Evolutionary conservation across 75 land plant genomes (phyloP).

Genomic region (Ceratopteris richardii): DNA sequence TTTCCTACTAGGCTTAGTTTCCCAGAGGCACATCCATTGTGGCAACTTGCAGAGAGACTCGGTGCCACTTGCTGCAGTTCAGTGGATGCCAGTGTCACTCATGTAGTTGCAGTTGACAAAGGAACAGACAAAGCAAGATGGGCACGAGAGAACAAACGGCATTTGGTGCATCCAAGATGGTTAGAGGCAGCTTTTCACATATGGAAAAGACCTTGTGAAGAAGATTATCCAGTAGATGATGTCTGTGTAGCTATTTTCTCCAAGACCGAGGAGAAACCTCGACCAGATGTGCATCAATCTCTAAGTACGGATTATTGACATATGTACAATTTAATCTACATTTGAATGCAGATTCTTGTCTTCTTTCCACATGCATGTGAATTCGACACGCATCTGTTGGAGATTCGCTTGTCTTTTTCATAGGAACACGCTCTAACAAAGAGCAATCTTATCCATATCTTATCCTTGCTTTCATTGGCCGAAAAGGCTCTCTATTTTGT

Average conservation of each 20-base stretch:
- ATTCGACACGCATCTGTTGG: no score
- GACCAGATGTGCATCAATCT: no score
- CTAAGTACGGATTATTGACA: no score
- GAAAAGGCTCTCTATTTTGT: no score
- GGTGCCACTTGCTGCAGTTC: conserved; percentile 22
- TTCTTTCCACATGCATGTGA: no score
- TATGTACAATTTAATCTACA: no score
- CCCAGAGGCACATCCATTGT: conserved; percentile 10
- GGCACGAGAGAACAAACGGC: conserved; percentile 18
- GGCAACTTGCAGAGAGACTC: conserved; percentile 25
- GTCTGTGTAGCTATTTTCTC: background rate
- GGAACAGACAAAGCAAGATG: conserved; percentile 29
- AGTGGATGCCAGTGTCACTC: conserved; percentile 18
- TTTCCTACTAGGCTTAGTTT: conserved; percentile 19
- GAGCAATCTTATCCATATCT: no score
- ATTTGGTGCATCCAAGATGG: conserved; percentile 33
- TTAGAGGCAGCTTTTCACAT: conserved; percentile 28
- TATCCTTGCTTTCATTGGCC: no score
- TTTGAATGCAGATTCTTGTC: no score
- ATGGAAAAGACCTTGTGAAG: conserved; percentile 22
- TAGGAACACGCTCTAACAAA: no score
- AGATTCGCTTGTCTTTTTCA: no score
- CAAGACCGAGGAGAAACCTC: background rate
- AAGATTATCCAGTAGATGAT: conserved; percentile 24
- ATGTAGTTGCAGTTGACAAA: conserved; percentile 31